These are phyloP conservation scores for Collybia sp. DNA, from an alignment of 768 basidiomycete species.

Conservation along the genomic window DNA sequence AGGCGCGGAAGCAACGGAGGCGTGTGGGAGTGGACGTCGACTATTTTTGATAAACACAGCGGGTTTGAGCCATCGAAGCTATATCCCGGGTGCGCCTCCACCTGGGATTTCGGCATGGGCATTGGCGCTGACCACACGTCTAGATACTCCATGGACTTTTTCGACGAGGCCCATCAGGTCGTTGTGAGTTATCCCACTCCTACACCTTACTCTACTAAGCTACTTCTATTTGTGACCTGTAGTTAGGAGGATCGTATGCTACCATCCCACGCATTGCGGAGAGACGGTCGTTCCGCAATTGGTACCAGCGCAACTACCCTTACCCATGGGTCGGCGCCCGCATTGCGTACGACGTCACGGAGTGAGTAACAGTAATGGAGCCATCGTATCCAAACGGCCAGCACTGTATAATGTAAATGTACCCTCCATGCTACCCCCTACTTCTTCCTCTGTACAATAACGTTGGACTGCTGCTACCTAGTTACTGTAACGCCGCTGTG, in stretches of 20 bases:
- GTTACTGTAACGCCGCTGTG: too few relatives aligned
- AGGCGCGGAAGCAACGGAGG: slow-evolving; percentile 86
- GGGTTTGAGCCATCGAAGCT: slow-evolving; percentile 72
- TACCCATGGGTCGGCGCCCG: slow-evolving; percentile 84
- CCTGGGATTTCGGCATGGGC: neutral
- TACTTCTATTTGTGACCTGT: slow-evolving; percentile 6
- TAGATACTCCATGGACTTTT: slow-evolving; percentile 86
- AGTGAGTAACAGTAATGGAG: slow-evolving; percentile 13
- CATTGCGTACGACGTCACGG: slow-evolving; percentile 45
- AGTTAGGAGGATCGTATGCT: slow-evolving; percentile 90
- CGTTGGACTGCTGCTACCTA: too few relatives aligned
- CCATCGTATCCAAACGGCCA: too few relatives aligned
- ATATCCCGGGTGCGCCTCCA: slow-evolving; percentile 73
- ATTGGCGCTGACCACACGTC: neutral
- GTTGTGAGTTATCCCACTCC: slow-evolving; percentile 55
- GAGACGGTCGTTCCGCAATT: slow-evolving; percentile 78
- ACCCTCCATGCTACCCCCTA: too few relatives aligned
- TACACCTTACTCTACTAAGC: neutral
- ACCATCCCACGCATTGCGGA: slow-evolving; percentile 81
- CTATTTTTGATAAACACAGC: slow-evolving; percentile 61
- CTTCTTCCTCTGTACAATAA: too few relatives aligned
- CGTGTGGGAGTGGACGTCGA: slow-evolving; percentile 98
- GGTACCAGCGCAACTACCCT: slow-evolving; percentile 88
- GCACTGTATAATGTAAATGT: too few relatives aligned
- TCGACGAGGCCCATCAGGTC: slow-evolving; percentile 80